A percentile compares a stretch with the other conserved stretches of the same genome.
Conservation (phyloP, 805 yeast species). For the Sporopachydermia lactativora region DNA sequence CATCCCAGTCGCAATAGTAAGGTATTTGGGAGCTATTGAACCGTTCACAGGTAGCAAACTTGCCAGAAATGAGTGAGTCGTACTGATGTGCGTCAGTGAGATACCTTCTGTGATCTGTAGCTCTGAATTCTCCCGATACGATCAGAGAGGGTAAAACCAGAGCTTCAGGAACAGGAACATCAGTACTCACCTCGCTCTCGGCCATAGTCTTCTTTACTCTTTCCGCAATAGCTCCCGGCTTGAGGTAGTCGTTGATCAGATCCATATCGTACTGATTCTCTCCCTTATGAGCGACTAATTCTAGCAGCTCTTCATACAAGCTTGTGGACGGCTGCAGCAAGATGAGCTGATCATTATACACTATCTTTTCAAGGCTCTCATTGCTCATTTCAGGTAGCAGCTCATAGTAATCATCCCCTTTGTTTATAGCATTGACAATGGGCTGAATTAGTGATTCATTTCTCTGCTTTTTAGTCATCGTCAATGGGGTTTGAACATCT, state of each 20-base stretch:
- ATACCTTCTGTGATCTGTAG: background rate
- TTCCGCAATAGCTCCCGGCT: background rate
- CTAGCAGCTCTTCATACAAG: background rate
- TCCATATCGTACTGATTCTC: background rate
- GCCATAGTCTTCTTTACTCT: background rate
- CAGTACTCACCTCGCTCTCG: conserved; percentile 9
- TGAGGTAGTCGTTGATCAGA: background rate
- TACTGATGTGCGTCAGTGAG: background rate
- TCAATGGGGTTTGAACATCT: no score
- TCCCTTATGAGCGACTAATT: background rate
- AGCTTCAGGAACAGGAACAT: background rate
- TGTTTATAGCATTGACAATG: background rate
- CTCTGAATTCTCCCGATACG: conserved; percentile 1
- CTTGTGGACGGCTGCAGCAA: background rate
- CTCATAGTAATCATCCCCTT: no score
- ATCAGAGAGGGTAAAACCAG: background rate
- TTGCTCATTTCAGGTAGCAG: background rate
- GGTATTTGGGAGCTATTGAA: background rate
- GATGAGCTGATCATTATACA: background rate
- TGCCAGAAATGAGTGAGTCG: background rate
- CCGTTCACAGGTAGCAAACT: background rate
- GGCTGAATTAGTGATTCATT: background rate
- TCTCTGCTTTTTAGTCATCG: background rate
- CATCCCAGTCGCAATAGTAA: background rate
- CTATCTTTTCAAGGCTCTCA: background rate